Base-by-base conservation (phyloP, 257 asterid genomes). In the Anisodus tanguticus region DNA sequence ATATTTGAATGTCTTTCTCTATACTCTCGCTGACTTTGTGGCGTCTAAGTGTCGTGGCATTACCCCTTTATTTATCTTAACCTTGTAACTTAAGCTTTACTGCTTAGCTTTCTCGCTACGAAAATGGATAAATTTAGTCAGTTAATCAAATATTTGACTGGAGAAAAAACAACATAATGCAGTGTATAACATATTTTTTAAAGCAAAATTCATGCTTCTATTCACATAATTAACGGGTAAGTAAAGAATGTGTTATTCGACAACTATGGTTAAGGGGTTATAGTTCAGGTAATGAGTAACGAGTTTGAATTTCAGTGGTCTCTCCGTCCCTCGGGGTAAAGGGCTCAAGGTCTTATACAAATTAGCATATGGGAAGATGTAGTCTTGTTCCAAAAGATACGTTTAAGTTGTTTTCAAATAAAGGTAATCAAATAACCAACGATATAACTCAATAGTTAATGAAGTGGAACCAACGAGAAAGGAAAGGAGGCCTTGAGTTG, bases 1-100 rank as follows among this genome's bases (percentile, higher is more conserved):
- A 78, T 84, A 7, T 81, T 85, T 60, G 85, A 78, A 72, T 76
- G 10, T 85, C 54, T 55, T 12, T 62, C 84, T 78, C 6, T 59
- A 51, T 47, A 39, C 11, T 47, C 49, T 79, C 13, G 45, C 59
- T 63, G 74, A 70, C 8, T 67, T 62, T 74, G 3, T 5, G 60
- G 80, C 19, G 22, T 49, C 22, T 6, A 49, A 9, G 35, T 11
- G 60, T 22, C 19, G 55, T 16, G 35, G 39, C 54, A 43, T 47
- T 26, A 76, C 45, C 45, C 47, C 63, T 62, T 62, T 3, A 22
- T 64, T 64, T 64, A 64, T 64, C 45, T 64, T 26, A 64, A 64
- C 45, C 71, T 76, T 76, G 81, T 13, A 76, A 76, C n/a, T 76
- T 76, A 76, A 76, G 22, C 6, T 51, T 76, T 74, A 9, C 81